Evolutionary conservation across 148 eudicot species (phyloP), one percentile per base, ranked within the genome.

Genomic region (Drosera capensis): DNA sequence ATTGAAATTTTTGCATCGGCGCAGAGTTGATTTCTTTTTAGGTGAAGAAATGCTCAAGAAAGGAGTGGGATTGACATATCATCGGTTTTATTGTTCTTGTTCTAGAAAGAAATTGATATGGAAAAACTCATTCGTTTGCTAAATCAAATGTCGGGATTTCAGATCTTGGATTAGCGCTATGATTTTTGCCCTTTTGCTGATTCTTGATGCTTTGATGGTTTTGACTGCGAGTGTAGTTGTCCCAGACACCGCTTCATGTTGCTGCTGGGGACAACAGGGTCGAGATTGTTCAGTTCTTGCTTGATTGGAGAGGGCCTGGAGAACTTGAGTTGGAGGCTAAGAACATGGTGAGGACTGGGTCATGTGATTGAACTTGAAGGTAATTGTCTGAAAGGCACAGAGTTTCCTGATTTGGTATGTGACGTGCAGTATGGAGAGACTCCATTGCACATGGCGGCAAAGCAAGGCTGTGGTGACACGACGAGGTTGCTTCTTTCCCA

Each of bases 381-480:
- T 28, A 28, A 4, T 28, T 28, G 4, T 28, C 9, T 9, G 31
- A 28, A 3, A 28, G 11, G 0, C 11, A 28, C 11, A 9, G 14
- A 5, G 7, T 22, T 45, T 15, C 45, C 8, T 14, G 9, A 45
- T 29, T 49, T 1, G 22, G 15, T 7, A 3, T 60, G 30, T 46
- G 25, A 3, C 34, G 48, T 60, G 67, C 71, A 90, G 99, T 92
- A 92, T 64, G 99, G 99, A 48, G 99, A 90, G 65, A 92, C 99
- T 59, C 99, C 99, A 28, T 68, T 92, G 66, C 99, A 92, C 67
- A 92, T 92, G 99, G 99, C 99, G 15, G 93, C 95, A 21, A 92
- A 92, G 78, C 85, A 85, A 68, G 95, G 95, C 26, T 92, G 94
- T 57, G 76, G 63, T 66, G 94, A 85, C 49, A 74, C 95, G 56